Base-by-base conservation (phyloP, 805 yeast genomes). In the Lipomyces sp. region DNA sequence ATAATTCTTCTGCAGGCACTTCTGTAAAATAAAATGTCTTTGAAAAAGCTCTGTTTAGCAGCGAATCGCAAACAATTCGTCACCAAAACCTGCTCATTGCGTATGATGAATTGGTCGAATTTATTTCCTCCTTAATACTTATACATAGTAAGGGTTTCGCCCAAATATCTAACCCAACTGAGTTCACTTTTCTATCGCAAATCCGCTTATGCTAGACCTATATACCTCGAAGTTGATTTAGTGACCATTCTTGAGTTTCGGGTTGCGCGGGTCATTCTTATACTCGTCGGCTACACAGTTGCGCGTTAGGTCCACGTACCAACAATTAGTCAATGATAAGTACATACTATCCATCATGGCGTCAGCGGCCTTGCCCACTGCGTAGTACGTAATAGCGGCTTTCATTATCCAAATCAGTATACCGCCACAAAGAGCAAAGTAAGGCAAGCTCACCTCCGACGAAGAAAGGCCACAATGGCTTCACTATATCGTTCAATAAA, bases 211-310 rank as follows among this genome's bases (percentile, higher is more conserved):
- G 48, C 15, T 24, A n/a, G n/a, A 42, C 4, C 15, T 42, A 15
- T 42, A n/a, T n/a, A 3, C n/a, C 48, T 5, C 18, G 6, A 15
- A 15, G 48, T 42, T 24, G 29, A 51, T 56, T 24, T 66, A 64
- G 67, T 66, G 67, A 50, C 24, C 61, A 18, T 35, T 35, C 64
- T 69, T 64, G 53, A 90, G 90, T 83, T 96, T 89, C 81, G 97
- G 97, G 83, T 91, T 90, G 86, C 97, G 89, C 83, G 97, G 97
- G 82, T 91, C 97, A 79, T 91, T 90, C 82, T 90, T 88, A 83
- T 88, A 91, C 81, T 90, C 96, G 72, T 84, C 85, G 69, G 75
- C 74, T 71, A 18, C 10, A 57, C 33, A 35, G 24, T 24, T 24
- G 33, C 15, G 24, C n/a, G 54, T 29, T 32, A 51, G 54, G 11